A percentile compares a stretch with the other conserved stretches of the same genome.
These are phyloP conservation scores for Phoenix roebelenii DNA, from an alignment of 176 grass and related monocot species.

Conservation along the genomic window DNA sequence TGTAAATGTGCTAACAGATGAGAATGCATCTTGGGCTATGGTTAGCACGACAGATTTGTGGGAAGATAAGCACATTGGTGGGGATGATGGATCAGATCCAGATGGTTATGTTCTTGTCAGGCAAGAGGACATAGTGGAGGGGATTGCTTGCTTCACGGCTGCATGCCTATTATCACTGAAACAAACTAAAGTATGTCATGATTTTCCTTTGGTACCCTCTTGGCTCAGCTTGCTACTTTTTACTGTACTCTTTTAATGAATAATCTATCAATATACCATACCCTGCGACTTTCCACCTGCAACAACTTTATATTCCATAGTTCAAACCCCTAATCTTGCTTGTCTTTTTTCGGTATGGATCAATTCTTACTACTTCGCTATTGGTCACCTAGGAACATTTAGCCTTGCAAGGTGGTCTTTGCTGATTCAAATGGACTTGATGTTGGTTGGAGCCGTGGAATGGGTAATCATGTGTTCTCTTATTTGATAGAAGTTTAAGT, in stretches of 20 bases:
- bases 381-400: no score
- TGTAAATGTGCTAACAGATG: constrained; percentile 23
- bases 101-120: constrained; percentile 82
- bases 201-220: not conserved
- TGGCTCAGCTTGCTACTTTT: not conserved
- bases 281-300: no score
- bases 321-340: no score
- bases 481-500: no score
- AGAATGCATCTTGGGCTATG: constrained; percentile 59
- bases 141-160: constrained; percentile 77
- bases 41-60: constrained; percentile 50
- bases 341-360: no score
- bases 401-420: no score
- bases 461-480: no score
- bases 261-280: no score
- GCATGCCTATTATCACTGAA: constrained; percentile 61
- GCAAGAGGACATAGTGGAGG: constrained; percentile 75
- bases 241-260: not conserved
- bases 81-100: constrained; percentile 38
- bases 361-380: no score
- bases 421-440: no score
- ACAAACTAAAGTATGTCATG: constrained; percentile 48
- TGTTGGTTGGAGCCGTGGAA: no score
- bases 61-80: constrained; percentile 49
- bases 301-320: no score